These are phyloP conservation scores for Fusarium sp. DNA, from an alignment of 2,329 filamentous ascomycete species.

Conservation along the genomic window DNA sequence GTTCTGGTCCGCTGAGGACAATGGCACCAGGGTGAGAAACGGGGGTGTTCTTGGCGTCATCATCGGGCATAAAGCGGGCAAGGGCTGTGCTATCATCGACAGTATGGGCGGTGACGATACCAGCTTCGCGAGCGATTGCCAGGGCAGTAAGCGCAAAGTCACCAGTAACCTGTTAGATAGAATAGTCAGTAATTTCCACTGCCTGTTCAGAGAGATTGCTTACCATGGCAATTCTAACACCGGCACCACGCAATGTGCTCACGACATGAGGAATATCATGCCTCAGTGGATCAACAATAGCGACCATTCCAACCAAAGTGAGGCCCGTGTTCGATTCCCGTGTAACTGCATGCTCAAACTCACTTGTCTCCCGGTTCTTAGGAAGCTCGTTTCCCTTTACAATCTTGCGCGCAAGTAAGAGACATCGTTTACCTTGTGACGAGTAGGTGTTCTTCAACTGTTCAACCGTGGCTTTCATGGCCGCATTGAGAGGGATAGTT, in stretches of 20 bases:
- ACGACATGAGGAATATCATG: constrained; percentile 78
- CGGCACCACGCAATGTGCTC: constrained; percentile 74
- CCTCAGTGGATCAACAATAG: constrained; percentile 82
- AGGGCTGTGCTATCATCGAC: constrained; percentile 69
- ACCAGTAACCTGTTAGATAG: constrained; percentile 69
- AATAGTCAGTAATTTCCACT: not conserved
- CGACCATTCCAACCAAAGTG: constrained; percentile 78
- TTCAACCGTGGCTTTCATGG: not conserved
- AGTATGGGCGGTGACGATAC: constrained; percentile 71
- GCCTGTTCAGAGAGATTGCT: not conserved
- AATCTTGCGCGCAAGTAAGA: not conserved
- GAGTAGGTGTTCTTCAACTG: constrained; percentile 8
- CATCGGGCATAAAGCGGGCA: constrained; percentile 46
- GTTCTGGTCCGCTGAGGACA: constrained; percentile 73
- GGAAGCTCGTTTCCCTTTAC: accelerated
- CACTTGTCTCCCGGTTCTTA: constrained; percentile 68
- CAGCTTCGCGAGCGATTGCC: constrained; percentile 78
- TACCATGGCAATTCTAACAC: constrained; percentile 83
- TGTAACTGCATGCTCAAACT: constrained; percentile 66
- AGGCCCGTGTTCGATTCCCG: constrained; percentile 57
- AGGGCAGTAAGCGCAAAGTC: constrained; percentile 81
- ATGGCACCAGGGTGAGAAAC: constrained; percentile 59
- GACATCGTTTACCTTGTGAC: constrained; percentile 13
- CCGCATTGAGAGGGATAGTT: not conserved
- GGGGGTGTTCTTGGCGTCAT: not conserved